A percentile compares a stretch with the other conserved stretches of the same genome.
phyloP scores from a whole-genome alignment of 2,329 filamentous ascomycete genomes.

The Arachnomyces sp. region DNA sequence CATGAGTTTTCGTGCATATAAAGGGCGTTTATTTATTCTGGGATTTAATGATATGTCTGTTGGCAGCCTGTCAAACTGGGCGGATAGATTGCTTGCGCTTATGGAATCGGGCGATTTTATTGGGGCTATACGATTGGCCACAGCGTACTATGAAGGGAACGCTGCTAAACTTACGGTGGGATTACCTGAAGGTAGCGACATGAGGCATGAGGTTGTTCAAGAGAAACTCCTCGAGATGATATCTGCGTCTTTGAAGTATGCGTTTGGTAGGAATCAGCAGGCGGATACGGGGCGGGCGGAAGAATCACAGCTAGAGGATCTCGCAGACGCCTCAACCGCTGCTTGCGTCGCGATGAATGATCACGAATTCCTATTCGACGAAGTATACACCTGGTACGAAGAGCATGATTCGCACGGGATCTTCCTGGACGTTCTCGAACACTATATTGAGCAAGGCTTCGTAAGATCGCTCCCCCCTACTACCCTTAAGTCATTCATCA shows the following conservation, averaged over 20 bases:
- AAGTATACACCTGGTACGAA: constrained; percentile 84
- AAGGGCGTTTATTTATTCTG: constrained; percentile 82
- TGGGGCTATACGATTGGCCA: constrained; percentile 80
- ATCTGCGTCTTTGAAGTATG: constrained; percentile 81
- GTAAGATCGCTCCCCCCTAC: constrained; percentile 70
- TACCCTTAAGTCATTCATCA: constrained; percentile 78
- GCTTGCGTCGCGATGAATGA: constrained; percentile 74
- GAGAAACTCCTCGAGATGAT: constrained; percentile 93
- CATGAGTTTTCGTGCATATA: constrained; percentile 96
- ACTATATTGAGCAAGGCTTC: constrained; percentile 72
- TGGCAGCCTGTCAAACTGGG: constrained; percentile 92
- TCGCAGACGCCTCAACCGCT: constrained; percentile 75
- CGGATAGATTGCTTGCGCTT: constrained; percentile 80
- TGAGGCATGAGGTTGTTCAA: constrained; percentile 73
- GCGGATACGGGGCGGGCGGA: constrained; percentile 44
- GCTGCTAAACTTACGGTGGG: constrained; percentile 93
- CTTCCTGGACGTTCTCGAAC: constrained; percentile 82
- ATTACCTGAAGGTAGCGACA: constrained; percentile 69
- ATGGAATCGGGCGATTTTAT: constrained; percentile 98
- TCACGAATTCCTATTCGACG: constrained; percentile 78
- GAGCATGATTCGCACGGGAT: constrained; percentile 64
- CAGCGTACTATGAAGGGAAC: constrained; percentile 82
- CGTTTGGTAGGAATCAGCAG: constrained; percentile 59
- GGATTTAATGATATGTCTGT: constrained; percentile 92
- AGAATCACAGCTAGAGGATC: constrained; percentile 60